Percentiles rank a stretch among this genome's conserved stretches.
phyloP scores from a whole-genome alignment of 116 monocot species.

The Posidonia oceanica region DNA sequence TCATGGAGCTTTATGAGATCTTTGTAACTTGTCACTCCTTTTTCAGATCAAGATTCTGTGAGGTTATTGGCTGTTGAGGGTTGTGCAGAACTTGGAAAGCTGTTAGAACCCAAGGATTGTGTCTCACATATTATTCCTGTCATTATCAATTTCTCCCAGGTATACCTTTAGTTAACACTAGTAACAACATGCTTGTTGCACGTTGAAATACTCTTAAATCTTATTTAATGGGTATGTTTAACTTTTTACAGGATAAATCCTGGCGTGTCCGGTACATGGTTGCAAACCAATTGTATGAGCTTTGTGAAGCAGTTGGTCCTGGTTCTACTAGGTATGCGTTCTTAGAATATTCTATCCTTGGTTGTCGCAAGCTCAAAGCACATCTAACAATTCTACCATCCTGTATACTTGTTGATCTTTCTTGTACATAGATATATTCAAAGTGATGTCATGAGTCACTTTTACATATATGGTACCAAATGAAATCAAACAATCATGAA shows the following conservation, averaged over 20 bases:
- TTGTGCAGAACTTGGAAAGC: constrained; percentile 86
- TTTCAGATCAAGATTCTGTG: constrained; percentile 91
- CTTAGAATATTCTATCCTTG: too few species aligned
- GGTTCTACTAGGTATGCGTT: constrained; percentile 43
- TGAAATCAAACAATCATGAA: too few species aligned
- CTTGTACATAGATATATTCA: too few species aligned
- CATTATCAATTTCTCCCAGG: constrained; percentile 86
- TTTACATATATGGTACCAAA: too few species aligned
- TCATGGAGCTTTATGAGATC: neutral
- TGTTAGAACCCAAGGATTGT: constrained; percentile 88
- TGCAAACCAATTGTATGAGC: constrained; percentile 94
- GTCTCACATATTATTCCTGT: constrained; percentile 85
- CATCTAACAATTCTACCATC: too few species aligned
- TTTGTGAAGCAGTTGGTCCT: constrained; percentile 92
- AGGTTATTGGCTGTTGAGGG: constrained; percentile 92
- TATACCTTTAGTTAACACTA: neutral
- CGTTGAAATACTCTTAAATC: neutral
- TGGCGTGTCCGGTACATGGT: constrained; percentile 99
- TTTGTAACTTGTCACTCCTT: too few species aligned
- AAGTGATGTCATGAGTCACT: too few species aligned
- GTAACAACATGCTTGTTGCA: too few species aligned
- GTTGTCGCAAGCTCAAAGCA: neutral
- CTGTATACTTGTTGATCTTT: too few species aligned
- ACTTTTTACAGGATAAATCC: constrained; percentile 67
- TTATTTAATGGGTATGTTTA: constrained; percentile 1